Conservation (phyloP, 208 protist species). For the Trypanosoma mega region DNA sequence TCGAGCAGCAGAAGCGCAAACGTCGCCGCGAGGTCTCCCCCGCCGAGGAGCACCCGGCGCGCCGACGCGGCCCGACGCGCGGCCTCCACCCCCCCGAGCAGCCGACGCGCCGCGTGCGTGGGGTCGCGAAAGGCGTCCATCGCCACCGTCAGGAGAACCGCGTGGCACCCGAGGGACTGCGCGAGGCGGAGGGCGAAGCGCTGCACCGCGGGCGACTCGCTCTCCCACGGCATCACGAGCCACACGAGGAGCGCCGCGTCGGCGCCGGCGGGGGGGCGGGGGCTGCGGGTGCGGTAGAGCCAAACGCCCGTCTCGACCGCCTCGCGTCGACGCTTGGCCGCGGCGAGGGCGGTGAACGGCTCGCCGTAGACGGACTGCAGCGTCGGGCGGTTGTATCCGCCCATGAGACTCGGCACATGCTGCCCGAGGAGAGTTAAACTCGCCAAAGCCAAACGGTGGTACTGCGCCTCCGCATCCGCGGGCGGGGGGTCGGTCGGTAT, state of each 20-base stretch:
- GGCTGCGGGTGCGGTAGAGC: background rate
- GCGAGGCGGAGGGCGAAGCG: constrained; percentile 14
- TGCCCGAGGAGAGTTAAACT: constrained; percentile 14
- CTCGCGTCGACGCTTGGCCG: constrained; percentile 3
- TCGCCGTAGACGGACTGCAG: constrained; percentile 16
- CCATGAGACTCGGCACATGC: constrained; percentile 16
- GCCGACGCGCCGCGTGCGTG: background rate
- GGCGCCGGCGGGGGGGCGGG: background rate
- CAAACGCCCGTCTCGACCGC: constrained; percentile 4
- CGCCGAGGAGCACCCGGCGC: constrained; percentile 11
- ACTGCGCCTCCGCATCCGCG: background rate
- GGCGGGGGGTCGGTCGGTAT: too few relatives aligned
- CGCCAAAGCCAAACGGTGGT: constrained; percentile 9
- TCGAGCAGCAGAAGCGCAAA: constrained; percentile 16
- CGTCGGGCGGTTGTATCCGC: constrained; percentile 16
- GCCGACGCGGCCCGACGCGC: background rate
- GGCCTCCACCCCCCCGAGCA: background rate
- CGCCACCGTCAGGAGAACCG: constrained; percentile 13
- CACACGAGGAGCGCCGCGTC: constrained; percentile 10
- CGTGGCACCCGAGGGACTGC: constrained; percentile 8
- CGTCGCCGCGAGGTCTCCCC: constrained; percentile 14
- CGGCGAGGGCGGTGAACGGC: constrained; percentile 5
- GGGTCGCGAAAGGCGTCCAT: background rate
- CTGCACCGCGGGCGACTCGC: background rate
- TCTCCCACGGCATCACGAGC: constrained; percentile 19